Conservation (phyloP, 208 protist species). For the Acanthamoeba healyi region DNA sequence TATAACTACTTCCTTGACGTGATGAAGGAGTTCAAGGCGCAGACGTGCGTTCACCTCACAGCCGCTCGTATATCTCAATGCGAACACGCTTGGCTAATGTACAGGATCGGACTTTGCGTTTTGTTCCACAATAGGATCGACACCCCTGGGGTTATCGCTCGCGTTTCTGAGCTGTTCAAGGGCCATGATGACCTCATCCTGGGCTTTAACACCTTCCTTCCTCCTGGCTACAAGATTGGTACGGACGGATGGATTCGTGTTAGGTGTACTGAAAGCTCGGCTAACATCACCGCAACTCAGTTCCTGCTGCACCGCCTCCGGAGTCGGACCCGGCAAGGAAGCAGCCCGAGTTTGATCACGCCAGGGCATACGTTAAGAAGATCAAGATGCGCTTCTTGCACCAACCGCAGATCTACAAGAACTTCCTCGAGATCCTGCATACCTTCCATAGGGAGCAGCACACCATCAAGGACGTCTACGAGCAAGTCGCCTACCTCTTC, state of each 20-base stretch:
- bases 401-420: slow-evolving; percentile 90
- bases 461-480: slow-evolving; percentile 90
- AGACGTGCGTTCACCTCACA: slow-evolving; percentile 82
- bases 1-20: slow-evolving; percentile 91
- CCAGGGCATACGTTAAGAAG: slow-evolving; percentile 91
- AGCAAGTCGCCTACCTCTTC: slow-evolving; percentile 90
- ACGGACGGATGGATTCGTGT: neutral
- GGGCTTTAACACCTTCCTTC: slow-evolving; percentile 94
- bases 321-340: slow-evolving; percentile 64
- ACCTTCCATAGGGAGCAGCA: slow-evolving; percentile 91
- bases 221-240: slow-evolving; percentile 90
- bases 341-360: slow-evolving; percentile 88
- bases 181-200: slow-evolving; percentile 90
- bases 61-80: too few species aligned
- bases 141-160: slow-evolving; percentile 92
- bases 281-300: neutral
- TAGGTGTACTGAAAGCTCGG: too few species aligned
- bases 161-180: slow-evolving; percentile 91
- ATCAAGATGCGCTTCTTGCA: slow-evolving; percentile 89
- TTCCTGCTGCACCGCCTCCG: neutral
- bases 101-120: too few species aligned
- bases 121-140: slow-evolving; percentile 84
- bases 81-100: too few species aligned
- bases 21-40: slow-evolving; percentile 91
- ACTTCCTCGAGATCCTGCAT: slow-evolving; percentile 93